Percentiles rank a stretch among this genome's conserved stretches.
Evolutionary conservation across 2,329 filamentous ascomycete genomes (phyloP).

Genomic region (Fusarium chaquense): DNA sequence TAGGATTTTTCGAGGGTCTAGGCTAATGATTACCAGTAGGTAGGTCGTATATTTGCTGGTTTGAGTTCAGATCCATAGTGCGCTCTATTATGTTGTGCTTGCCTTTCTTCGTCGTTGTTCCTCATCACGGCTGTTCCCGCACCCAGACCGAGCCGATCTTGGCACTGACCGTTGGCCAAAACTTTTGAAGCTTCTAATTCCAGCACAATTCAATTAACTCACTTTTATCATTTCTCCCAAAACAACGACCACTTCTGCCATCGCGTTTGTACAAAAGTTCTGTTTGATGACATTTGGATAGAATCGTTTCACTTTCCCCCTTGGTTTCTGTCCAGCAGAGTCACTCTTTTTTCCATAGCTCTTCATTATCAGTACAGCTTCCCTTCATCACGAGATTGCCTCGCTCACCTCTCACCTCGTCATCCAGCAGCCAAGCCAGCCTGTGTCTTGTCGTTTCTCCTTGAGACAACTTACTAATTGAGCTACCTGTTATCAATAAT

Average conservation of each 20-base stretch:
- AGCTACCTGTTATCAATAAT: constrained; percentile 3
- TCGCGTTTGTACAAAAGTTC: constrained; percentile 2
- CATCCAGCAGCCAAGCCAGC: constrained; percentile 9
- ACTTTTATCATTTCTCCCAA: not conserved
- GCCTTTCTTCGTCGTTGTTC: constrained; percentile 1
- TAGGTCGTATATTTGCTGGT: not conserved
- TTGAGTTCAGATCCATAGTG: not conserved
- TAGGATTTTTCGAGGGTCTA: not conserved
- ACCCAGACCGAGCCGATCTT: constrained; percentile 32
- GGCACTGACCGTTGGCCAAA: constrained; percentile 37
- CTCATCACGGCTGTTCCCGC: constrained; percentile 39
- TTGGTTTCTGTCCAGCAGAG: constrained; percentile 1
- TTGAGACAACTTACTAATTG: not conserved
- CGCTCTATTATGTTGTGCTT: not conserved
- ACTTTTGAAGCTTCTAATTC: constrained; percentile 25
- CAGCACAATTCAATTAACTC: constrained; percentile 9
- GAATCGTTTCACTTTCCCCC: not conserved
- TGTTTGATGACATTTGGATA: constrained; percentile 4
- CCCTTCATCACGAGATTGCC: constrained; percentile 4
- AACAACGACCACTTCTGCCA: constrained; percentile 1
- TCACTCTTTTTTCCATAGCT: constrained; percentile 17
- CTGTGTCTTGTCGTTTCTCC: not conserved
- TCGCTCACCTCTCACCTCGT: constrained; percentile 5
- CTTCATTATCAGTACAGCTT: not conserved
- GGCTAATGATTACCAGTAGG: not conserved